Evolutionary conservation across 345 rosid species (phyloP).

Genomic region (Aquilaria yunnanensis): DNA sequence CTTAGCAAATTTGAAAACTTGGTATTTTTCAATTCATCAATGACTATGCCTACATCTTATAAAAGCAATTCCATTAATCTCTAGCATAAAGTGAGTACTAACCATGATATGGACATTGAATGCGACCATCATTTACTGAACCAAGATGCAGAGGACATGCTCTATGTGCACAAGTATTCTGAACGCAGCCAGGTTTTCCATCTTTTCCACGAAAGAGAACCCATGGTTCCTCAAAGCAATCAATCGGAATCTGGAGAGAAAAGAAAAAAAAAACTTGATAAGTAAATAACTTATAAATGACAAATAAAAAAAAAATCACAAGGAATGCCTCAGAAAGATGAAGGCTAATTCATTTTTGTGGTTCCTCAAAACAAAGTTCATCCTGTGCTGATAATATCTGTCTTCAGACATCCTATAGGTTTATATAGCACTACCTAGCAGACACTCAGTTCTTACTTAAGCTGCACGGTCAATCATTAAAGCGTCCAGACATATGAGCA

Average conservation of each 20-base stretch:
- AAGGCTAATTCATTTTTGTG: too few relatives aligned
- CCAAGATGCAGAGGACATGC: constrained; percentile 99
- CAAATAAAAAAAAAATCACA: not conserved
- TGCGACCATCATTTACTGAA: constrained; percentile 83
- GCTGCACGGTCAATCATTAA: too few relatives aligned
- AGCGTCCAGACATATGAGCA: too few relatives aligned
- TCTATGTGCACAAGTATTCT: constrained; percentile 93
- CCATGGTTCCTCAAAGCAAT: constrained; percentile 97
- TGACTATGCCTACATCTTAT: constrained; percentile 1
- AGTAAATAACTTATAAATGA: not conserved
- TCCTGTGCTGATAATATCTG: too few relatives aligned
- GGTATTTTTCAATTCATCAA: not conserved
- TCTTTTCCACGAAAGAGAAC: constrained; percentile 91
- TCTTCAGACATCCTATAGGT: too few relatives aligned
- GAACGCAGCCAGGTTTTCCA: constrained; percentile 90
- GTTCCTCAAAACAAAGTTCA: too few relatives aligned
- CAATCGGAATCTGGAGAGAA: constrained; percentile 69
- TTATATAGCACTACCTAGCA: too few relatives aligned
- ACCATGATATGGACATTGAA: constrained; percentile 98
- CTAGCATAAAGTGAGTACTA: constrained; percentile 27
- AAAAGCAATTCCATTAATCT: not conserved
- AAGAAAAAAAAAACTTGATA: not conserved
- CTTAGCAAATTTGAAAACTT: not conserved
- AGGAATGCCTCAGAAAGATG: not conserved
- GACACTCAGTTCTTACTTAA: too few relatives aligned